Conservation (phyloP, 2,329 filamentous ascomycete species). For the Cyclaneusma minus region DNA sequence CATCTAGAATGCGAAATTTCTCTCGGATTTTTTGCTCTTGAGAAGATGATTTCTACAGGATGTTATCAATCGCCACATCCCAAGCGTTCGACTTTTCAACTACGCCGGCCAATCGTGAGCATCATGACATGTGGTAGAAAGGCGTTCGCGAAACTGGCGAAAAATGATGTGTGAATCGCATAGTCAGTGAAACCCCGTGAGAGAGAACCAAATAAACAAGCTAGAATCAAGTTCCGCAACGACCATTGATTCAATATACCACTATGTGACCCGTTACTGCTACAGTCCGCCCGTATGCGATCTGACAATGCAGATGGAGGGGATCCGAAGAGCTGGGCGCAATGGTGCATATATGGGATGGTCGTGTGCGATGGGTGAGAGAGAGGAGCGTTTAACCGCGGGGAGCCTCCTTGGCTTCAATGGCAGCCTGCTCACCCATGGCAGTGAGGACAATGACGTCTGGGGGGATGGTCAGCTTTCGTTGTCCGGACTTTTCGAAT, state of each 20-base stretch:
- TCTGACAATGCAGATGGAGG: no score
- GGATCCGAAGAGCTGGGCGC: constrained; percentile 5
- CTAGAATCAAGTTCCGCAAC: no score
- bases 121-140: constrained; percentile 15
- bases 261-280: no score
- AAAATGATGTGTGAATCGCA: no score
- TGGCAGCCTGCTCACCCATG: constrained; percentile 88
- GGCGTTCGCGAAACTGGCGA: constrained; percentile 13
- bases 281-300: no score
- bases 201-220: constrained; percentile 25
- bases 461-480: constrained; percentile 20
- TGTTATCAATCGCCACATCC: constrained; percentile 15
- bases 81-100: constrained; percentile 18
- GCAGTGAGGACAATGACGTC: constrained; percentile 85
- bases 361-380: constrained; percentile 15
- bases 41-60: constrained; percentile 17
- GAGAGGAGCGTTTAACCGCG: constrained; percentile 14
- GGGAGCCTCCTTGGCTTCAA: constrained; percentile 91
- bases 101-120: constrained; percentile 19
- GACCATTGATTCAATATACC: no score
- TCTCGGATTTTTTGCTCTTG: no score
- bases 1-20: no score
- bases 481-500: constrained; percentile 10
- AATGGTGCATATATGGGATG: constrained; percentile 3
- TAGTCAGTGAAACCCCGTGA: no score